Percentiles rank a stretch among this genome's conserved stretches.
Conservation (phyloP, 305 asterid species). For the Solanum hybrid region DNA sequence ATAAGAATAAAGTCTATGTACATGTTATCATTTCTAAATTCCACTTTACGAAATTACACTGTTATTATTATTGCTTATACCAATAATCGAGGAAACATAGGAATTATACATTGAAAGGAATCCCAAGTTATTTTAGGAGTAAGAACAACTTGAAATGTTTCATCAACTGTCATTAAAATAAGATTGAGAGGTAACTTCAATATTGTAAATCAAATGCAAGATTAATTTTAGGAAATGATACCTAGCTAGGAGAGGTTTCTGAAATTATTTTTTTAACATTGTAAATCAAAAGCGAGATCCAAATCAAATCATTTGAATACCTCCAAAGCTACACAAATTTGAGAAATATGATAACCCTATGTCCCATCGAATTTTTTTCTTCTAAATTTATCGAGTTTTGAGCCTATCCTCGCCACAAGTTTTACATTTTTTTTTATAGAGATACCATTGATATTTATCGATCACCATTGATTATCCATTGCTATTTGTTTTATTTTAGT, state of each 20-base stretch:
- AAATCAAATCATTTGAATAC: neutral
- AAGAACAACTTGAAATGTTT: neutral
- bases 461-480: neutral
- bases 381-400: neutral
- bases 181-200: too few relatives aligned
- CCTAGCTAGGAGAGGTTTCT: neutral
- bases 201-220: neutral
- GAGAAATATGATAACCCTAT: neutral
- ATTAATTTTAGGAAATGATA: neutral
- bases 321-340: neutral
- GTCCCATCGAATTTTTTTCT: neutral
- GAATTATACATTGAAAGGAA: too few relatives aligned
- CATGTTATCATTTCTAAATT: too few relatives aligned
- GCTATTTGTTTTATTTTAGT: neutral
- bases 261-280: too few relatives aligned
- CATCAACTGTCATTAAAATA: too few relatives aligned
- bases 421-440: neutral
- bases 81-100: too few relatives aligned
- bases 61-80: too few relatives aligned
- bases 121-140: too few relatives aligned
- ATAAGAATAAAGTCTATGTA: too few relatives aligned
- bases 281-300: too few relatives aligned
- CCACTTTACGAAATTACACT: too few relatives aligned
- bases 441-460: neutral
- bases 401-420: neutral